phyloP scores from a whole-genome alignment of 1,284 basidiomycete genomes.

The Puccinia coronata region DNA sequence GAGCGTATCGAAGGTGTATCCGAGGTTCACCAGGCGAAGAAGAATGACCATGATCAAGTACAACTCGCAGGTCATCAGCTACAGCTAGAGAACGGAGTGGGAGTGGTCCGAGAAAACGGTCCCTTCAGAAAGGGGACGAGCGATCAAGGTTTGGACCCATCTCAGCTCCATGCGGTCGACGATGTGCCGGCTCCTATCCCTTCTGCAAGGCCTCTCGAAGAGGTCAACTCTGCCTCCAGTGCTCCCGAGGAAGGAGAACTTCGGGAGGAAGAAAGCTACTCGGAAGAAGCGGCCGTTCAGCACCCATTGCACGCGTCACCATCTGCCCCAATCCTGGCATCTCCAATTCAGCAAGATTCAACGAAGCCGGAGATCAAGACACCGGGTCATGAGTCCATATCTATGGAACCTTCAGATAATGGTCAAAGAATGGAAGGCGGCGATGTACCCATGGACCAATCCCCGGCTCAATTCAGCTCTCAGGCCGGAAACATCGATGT shows the following conservation, averaged over 20 bases:
- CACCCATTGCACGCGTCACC: background rate
- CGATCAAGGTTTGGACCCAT: background rate
- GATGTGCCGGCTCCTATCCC: background rate
- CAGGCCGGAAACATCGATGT: background rate
- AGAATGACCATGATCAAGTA: background rate
- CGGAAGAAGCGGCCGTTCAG: background rate
- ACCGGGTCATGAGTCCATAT: background rate
- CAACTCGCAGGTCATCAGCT: background rate
- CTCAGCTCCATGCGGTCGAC: no score
- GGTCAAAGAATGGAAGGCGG: background rate
- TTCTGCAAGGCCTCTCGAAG: background rate
- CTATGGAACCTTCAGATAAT: background rate
- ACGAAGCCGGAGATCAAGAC: background rate
- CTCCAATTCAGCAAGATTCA: background rate
- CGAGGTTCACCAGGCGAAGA: background rate
- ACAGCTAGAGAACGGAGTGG: background rate
- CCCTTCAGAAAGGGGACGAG: background rate
- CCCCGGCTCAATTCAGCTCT: background rate
- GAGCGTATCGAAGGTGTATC: background rate
- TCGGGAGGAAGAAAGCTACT: background rate
- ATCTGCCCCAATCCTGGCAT: background rate
- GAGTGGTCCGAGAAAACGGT: background rate
- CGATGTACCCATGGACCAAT: background rate
- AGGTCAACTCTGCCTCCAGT: background rate
- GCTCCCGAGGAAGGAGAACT: conserved; percentile 22